Conservation (phyloP, 768 basidiomycete species). For the Termitomyces heimii region DNA sequence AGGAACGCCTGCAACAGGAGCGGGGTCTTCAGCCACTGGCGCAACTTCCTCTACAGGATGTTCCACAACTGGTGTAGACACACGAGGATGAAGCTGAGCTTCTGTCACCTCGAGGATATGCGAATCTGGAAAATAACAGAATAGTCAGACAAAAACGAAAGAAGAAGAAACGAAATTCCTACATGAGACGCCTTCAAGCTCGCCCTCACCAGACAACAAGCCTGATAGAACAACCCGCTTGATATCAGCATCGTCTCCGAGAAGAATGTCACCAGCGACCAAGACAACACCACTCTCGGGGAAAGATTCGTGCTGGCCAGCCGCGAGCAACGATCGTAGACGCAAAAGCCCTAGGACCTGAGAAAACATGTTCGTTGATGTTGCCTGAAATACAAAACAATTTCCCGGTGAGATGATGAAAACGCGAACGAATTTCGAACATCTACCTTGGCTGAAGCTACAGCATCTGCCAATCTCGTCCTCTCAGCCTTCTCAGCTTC, state of each 20-base stretch:
- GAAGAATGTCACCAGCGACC: conserved; percentile 44
- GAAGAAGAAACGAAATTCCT: conserved; percentile 17
- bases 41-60: conserved; percentile 12
- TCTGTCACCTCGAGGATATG: conserved; percentile 55
- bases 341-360: conserved; percentile 56
- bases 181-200: conserved; percentile 63
- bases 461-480: conserved; percentile 46
- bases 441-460: conserved; percentile 55
- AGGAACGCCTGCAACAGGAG: conserved; percentile 36
- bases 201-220: conserved; percentile 52
- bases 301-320: conserved; percentile 37
- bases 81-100: conserved; percentile 42
- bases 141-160: conserved; percentile 1
- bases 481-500: conserved; percentile 55
- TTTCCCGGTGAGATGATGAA: neutral
- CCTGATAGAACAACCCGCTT: conserved; percentile 49
- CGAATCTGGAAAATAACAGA: conserved; percentile 37
- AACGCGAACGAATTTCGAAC: neutral
- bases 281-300: conserved; percentile 51
- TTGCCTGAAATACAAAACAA: conserved; percentile 30
- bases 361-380: conserved; percentile 34
- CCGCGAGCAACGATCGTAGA: conserved; percentile 43
- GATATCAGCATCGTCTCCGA: conserved; percentile 46
- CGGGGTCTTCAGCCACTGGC: conserved; percentile 15
- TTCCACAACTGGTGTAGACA: conserved; percentile 32